Conservation (phyloP, 2,329 filamentous ascomycete genomes). For the Cladophialophora carrionii region DNA sequence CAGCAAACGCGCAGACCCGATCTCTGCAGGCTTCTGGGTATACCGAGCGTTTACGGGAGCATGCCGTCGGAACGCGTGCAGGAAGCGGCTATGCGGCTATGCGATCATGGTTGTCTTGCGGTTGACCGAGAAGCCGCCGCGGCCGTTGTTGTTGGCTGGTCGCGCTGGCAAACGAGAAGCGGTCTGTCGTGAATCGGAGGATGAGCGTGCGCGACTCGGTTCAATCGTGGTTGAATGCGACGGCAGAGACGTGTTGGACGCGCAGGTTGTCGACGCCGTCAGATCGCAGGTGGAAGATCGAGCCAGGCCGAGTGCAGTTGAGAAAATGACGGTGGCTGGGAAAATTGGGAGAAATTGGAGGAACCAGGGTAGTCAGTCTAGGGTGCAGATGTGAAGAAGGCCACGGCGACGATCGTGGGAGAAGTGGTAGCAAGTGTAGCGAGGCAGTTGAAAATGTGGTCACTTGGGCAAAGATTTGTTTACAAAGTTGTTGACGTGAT, state of each 20-base stretch:
- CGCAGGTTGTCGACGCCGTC: slow-evolving; percentile 20
- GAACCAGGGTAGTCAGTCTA: slow-evolving; percentile 24
- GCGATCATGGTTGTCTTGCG: slow-evolving; percentile 16
- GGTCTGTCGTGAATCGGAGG: neutral
- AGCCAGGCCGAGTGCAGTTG: slow-evolving; percentile 17
- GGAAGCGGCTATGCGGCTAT: slow-evolving; percentile 30
- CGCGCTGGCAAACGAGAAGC: neutral
- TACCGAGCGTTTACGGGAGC: slow-evolving; percentile 26
- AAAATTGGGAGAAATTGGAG: slow-evolving; percentile 25
- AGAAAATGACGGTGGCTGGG: slow-evolving; percentile 36
- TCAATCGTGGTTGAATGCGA: slow-evolving; percentile 24
- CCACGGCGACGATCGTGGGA: neutral
- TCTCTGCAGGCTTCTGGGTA: slow-evolving; percentile 23
- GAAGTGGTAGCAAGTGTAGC: neutral
- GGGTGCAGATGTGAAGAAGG: neutral
- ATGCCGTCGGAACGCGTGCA: slow-evolving; percentile 29
- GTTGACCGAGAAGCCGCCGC: slow-evolving; percentile 22
- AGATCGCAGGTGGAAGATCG: slow-evolving; percentile 19
- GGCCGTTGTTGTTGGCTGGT: slow-evolving; percentile 13
- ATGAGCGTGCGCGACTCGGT: slow-evolving; percentile 6
- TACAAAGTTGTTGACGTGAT: slow-evolving; percentile 23
- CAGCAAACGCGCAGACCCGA: slow-evolving; percentile 26
- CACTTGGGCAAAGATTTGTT: slow-evolving; percentile 12
- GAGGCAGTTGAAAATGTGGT: neutral
- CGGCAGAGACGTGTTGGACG: slow-evolving; percentile 27